Evolutionary conservation across 176 grass and related monocot species (phyloP).

Genomic region (Hyparrhenia diplandra): DNA sequence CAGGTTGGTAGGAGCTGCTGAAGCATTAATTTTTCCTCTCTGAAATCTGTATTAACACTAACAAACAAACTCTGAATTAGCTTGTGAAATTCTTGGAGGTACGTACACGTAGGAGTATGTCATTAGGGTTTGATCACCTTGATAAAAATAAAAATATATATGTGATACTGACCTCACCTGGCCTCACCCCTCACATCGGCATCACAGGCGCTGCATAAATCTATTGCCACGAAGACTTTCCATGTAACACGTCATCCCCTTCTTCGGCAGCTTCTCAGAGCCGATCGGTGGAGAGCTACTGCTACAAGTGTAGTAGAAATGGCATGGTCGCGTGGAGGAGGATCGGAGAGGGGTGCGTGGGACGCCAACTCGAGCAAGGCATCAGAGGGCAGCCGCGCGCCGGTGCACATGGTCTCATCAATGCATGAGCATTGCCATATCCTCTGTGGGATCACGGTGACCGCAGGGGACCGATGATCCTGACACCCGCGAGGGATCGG

Average conservation of each 20-base stretch:
- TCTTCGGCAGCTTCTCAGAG: no score
- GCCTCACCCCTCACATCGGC: not conserved
- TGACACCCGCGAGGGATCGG: constrained; percentile 9
- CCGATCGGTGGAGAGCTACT: no score
- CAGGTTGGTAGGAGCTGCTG: not conserved
- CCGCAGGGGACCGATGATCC: not conserved
- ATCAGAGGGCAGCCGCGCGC: not conserved
- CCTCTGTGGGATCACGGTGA: constrained; percentile 9
- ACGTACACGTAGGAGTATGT: not conserved
- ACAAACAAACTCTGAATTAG: not conserved
- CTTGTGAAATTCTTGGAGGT: not conserved
- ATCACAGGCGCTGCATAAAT: not conserved
- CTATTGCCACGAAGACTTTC: constrained; percentile 18
- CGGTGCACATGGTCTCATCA: constrained; percentile 40
- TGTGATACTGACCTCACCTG: not conserved
- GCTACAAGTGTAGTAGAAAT: no score
- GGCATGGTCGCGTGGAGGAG: no score
- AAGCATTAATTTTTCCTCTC: not conserved
- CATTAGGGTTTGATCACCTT: not conserved
- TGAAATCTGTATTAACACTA: not conserved
- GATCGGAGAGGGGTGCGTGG: no score
- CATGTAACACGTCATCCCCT: not conserved
- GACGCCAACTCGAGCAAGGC: constrained; percentile 15
- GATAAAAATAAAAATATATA: not conserved
- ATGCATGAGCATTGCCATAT: not conserved